Evolutionary conservation across 257 asterid species (phyloP).

Genomic region (Penstemon barbatus): DNA sequence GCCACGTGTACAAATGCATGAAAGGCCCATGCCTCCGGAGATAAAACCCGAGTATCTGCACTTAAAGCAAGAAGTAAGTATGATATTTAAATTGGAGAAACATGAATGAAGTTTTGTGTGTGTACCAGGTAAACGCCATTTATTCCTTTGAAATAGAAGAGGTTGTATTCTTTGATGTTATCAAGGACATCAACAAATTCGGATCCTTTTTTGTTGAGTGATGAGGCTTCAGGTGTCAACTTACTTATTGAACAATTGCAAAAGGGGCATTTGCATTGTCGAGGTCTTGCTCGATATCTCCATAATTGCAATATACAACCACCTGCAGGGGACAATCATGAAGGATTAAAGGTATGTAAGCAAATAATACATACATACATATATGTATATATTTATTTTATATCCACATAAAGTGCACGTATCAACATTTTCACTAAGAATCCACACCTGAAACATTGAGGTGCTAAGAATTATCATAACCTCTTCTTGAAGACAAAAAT

Average conservation of each 20-base stretch:
- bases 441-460: background rate
- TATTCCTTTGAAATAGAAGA: constrained; percentile 18
- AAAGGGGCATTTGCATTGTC: constrained; percentile 25
- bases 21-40: constrained; percentile 16
- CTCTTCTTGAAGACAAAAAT: background rate
- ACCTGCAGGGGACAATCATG: constrained; percentile 15
- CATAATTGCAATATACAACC: constrained; percentile 29
- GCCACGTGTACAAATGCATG: constrained; percentile 17
- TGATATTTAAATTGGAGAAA: background rate
- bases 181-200: constrained; percentile 22
- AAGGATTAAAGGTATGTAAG: background rate
- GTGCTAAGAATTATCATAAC: background rate
- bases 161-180: constrained; percentile 24
- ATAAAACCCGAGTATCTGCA: constrained; percentile 17
- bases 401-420: background rate
- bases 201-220: constrained; percentile 1
- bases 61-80: background rate
- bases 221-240: constrained; percentile 21
- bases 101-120: background rate
- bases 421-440: background rate
- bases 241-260: constrained; percentile 25
- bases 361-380: no score
- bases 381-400: no score
- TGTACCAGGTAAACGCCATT: constrained; percentile 20
- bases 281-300: constrained; percentile 18